phyloP scores from a whole-genome alignment of 805 yeast genomes.

The Ogataea naganishii region DNA sequence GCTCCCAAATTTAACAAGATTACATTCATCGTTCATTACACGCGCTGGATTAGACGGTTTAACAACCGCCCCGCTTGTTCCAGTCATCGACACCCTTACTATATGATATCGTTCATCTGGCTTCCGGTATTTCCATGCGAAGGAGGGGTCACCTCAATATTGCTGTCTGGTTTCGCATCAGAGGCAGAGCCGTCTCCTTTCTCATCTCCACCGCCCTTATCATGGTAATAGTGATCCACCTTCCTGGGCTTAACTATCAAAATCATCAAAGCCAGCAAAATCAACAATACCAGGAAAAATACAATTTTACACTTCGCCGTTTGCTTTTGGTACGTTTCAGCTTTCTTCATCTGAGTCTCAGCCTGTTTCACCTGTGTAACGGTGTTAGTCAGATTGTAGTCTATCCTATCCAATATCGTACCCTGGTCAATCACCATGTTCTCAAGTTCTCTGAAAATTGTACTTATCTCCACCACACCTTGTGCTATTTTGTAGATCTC shows the following conservation, averaged over 20 bases:
- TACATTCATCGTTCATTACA: too few relatives aligned
- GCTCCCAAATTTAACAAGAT: too few relatives aligned
- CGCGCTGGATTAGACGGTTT: too few relatives aligned
- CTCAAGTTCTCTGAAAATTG: conserved; percentile 90
- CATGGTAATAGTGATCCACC: conserved; percentile 21
- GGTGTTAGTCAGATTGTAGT: conserved; percentile 81
- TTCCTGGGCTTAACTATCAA: conserved; percentile 57
- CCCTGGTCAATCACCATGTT: conserved; percentile 92
- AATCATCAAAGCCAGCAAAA: conserved; percentile 60
- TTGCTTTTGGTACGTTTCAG: conserved; percentile 74
- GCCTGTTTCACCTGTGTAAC: conserved; percentile 68
- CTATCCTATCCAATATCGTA: conserved; percentile 85
- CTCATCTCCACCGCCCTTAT: conserved; percentile 2
- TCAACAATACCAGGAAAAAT: conserved; percentile 60
- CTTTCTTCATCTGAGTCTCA: conserved; percentile 66
- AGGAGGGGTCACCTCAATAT: neutral
- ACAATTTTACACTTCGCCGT: conserved; percentile 89
- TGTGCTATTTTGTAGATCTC: conserved; percentile 89
- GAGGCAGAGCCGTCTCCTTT: conserved; percentile 1
- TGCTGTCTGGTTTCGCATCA: neutral
- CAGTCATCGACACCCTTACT: neutral
- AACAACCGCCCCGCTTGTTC: neutral
- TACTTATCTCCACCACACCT: conserved; percentile 88
- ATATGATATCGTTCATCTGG: conserved; percentile 1
- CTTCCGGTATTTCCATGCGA: too few relatives aligned